Conservation (phyloP, 768 basidiomycete species). For the Nidula microcarpa region DNA sequence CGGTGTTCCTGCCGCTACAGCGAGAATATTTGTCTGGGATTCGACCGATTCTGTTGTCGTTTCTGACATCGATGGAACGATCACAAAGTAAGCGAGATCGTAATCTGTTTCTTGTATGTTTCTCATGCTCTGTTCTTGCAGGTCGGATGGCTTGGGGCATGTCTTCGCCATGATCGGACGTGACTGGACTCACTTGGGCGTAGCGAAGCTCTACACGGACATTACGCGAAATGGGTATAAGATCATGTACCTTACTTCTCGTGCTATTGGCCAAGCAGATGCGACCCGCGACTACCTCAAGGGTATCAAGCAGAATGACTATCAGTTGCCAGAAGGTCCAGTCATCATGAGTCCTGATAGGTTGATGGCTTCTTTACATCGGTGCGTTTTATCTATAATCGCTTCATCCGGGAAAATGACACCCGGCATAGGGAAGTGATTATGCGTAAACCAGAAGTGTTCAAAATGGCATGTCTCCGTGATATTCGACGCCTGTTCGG, state of each 20-base stretch:
- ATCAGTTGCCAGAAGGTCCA: constrained; percentile 95
- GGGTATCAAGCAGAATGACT: constrained; percentile 93
- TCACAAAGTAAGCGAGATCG: constrained; percentile 91
- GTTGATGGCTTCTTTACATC: constrained; percentile 89
- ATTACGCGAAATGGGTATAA: constrained; percentile 95
- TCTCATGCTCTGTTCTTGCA: constrained; percentile 19
- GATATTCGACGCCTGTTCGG: constrained; percentile 93
- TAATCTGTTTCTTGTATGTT: background rate
- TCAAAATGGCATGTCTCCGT: constrained; percentile 98
- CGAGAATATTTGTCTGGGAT: constrained; percentile 95
- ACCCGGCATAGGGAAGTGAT: constrained; percentile 77
- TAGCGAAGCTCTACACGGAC: constrained; percentile 96
- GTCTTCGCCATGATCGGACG: constrained; percentile 97
- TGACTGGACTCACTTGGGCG: constrained; percentile 97
- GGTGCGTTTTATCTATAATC: constrained; percentile 43
- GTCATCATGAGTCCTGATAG: constrained; percentile 99
- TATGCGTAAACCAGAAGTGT: constrained; percentile 98
- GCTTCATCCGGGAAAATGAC: background rate
- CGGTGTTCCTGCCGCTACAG: constrained; percentile 80
- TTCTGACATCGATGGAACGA: constrained; percentile 98
- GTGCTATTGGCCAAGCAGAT: constrained; percentile 97
- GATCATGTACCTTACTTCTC: constrained; percentile 95
- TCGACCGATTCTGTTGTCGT: constrained; percentile 87
- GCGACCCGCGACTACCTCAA: constrained; percentile 93
- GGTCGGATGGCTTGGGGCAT: constrained; percentile 94